These are phyloP conservation scores for Blastobotrys arbuscula DNA, from an alignment of 1,139 yeast species.

Conservation along the genomic window DNA sequence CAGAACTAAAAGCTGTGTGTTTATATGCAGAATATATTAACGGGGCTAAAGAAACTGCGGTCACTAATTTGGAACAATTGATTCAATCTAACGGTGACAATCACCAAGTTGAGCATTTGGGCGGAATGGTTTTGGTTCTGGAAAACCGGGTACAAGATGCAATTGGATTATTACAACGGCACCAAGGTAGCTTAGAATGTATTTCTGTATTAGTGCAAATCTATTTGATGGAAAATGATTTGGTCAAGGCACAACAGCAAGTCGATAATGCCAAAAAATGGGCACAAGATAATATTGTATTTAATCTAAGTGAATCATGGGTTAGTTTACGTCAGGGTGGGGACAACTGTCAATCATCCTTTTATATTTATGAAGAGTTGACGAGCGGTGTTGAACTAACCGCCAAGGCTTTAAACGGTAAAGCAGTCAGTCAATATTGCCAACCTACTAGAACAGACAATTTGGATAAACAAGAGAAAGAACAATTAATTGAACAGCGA, in stretches of 20 bases:
- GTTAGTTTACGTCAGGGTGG: slow-evolving; percentile 53
- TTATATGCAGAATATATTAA: slow-evolving; percentile 23
- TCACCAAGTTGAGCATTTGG: slow-evolving; percentile 31
- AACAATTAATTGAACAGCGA: slow-evolving; percentile 18
- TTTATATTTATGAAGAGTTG: slow-evolving; percentile 69
- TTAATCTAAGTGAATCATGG: slow-evolving; percentile 66
- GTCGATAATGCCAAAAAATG: slow-evolving; percentile 39
- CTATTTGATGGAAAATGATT: slow-evolving; percentile 31
- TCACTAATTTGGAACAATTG: slow-evolving; percentile 22
- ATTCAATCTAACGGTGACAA: slow-evolving; percentile 20
- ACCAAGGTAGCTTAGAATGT: slow-evolving; percentile 34
- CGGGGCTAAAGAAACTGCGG: slow-evolving; percentile 18
- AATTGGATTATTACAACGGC: slow-evolving; percentile 27
- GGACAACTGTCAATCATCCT: slow-evolving; percentile 53
- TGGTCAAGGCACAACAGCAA: slow-evolving; percentile 33
- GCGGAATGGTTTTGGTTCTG: slow-evolving; percentile 31
- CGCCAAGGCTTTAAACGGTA: slow-evolving; percentile 45
- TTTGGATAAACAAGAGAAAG: slow-evolving; percentile 43
- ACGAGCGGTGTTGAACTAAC: slow-evolving; percentile 43
- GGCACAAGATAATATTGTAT: slow-evolving; percentile 62
- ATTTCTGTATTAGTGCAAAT: slow-evolving; percentile 37
- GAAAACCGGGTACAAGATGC: slow-evolving; percentile 34
- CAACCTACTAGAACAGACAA: slow-evolving; percentile 37
- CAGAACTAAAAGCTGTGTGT: slow-evolving; percentile 21
- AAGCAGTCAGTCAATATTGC: slow-evolving; percentile 40